Conservation (phyloP, 768 basidiomycete species). For the Mycena epipterygia region DNA sequence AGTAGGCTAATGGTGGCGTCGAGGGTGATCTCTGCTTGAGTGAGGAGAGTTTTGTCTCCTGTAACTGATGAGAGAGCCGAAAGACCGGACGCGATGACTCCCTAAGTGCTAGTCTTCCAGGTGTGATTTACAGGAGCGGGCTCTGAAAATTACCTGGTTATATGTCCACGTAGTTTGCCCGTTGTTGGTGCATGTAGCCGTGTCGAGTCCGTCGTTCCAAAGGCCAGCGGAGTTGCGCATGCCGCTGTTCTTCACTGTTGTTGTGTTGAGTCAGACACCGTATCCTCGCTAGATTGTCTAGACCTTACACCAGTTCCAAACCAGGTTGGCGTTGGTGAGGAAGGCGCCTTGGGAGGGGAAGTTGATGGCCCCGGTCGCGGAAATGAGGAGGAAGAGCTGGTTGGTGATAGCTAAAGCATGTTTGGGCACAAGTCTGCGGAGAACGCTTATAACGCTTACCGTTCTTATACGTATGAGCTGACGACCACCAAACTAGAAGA, state of each 20-base stretch:
- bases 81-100: constrained; percentile 68
- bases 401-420: constrained; percentile 62
- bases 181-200: constrained; percentile 56
- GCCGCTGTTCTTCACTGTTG: constrained; percentile 58
- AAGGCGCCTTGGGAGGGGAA: constrained; percentile 51
- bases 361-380: constrained; percentile 61
- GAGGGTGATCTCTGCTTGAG: constrained; percentile 65
- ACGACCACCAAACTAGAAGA: constrained; percentile 67
- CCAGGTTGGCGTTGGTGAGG: constrained; percentile 63
- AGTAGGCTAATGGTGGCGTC: constrained; percentile 62
- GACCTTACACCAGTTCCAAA: constrained; percentile 54
- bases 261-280: not conserved
- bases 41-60: constrained; percentile 53
- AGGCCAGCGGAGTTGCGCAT: constrained; percentile 62
- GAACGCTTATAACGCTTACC: not conserved
- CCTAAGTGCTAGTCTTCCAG: constrained; percentile 44
- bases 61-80: constrained; percentile 59
- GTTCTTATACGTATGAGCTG: constrained; percentile 69
- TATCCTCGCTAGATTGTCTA: not conserved
- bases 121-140: not conserved
- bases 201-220: constrained; percentile 61
- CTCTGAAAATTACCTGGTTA: constrained; percentile 57
- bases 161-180: constrained; percentile 73
- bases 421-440: not conserved
- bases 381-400: constrained; percentile 65